phyloP scores from a whole-genome alignment of 2,329 filamentous ascomycete species.

The Aspergillus sp. region DNA sequence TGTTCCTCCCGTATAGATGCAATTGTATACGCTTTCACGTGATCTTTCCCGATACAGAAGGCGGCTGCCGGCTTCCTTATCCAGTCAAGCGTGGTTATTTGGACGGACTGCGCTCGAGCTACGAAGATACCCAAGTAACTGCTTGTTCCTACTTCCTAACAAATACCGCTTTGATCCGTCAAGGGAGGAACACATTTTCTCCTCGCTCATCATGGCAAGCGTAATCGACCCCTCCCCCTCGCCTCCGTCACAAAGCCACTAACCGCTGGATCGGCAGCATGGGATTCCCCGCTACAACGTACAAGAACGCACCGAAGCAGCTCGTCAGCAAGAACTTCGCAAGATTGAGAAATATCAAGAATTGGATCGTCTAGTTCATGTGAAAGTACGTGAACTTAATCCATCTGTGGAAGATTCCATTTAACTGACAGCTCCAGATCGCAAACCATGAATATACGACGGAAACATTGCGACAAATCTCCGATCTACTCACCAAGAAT shows the following conservation, averaged over 20 bases:
- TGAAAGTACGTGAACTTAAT: slow-evolving; percentile 52
- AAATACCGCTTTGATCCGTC: too few relatives aligned
- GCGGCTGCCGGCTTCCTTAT: slow-evolving; percentile 3
- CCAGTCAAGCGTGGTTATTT: neutral
- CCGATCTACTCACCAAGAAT: slow-evolving; percentile 45
- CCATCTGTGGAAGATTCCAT: neutral
- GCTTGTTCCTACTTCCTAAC: too few relatives aligned
- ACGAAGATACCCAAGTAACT: too few relatives aligned
- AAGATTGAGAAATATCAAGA: slow-evolving; percentile 74
- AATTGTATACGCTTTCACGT: slow-evolving; percentile 9
- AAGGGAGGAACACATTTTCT: neutral
- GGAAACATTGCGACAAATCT: slow-evolving; percentile 44
- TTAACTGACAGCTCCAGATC: slow-evolving; percentile 29
- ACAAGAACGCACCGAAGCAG: slow-evolving; percentile 64
- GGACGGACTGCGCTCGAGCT: too few relatives aligned
- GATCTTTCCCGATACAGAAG: slow-evolving; percentile 14
- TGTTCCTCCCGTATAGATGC: neutral
- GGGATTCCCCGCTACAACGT: slow-evolving; percentile 71
- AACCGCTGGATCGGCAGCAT: slow-evolving; percentile 60
- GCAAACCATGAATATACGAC: slow-evolving; percentile 38
- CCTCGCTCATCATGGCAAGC: slow-evolving; percentile 28
- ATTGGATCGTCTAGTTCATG: slow-evolving; percentile 66
- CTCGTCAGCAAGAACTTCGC: slow-evolving; percentile 67
- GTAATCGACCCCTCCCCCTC: slow-evolving; percentile 18
- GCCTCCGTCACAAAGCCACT: slow-evolving; percentile 8